These are phyloP conservation scores for Lunularia cruciata DNA, from an alignment of 225 moss, liverwort and hornwort species.

Conservation along the genomic window DNA sequence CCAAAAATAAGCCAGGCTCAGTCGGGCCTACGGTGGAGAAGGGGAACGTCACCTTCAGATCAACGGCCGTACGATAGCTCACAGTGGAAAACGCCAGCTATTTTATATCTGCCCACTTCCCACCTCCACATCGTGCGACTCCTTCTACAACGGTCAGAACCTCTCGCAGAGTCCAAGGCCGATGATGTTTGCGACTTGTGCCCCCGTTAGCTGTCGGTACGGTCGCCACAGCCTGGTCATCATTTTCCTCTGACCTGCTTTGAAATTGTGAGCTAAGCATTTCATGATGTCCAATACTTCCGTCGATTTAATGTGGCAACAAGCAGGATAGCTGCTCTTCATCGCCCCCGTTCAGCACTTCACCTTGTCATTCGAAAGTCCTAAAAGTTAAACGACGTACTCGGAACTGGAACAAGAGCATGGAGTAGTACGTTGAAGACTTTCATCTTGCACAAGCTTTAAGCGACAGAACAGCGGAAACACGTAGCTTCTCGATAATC, in stretches of 20 bases:
- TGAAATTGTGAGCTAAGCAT: conserved; percentile 57
- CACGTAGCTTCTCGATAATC: too few relatives aligned
- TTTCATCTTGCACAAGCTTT: too few relatives aligned
- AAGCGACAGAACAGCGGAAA: too few relatives aligned
- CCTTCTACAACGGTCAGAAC: conserved; percentile 97
- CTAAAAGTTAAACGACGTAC: not conserved
- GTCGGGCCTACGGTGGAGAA: too few relatives aligned
- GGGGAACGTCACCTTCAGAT: conserved; percentile 75
- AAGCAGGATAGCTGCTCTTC: conserved; percentile 78
- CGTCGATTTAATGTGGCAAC: conserved; percentile 61
- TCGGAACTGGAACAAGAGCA: too few relatives aligned
- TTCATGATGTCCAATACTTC: conserved; percentile 62
- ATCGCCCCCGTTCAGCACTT: conserved; percentile 60
- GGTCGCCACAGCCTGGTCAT: conserved; percentile 75
- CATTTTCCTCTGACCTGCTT: conserved; percentile 50
- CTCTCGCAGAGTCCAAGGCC: conserved; percentile 96
- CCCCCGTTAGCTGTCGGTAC: conserved; percentile 98
- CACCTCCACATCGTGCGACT: conserved; percentile 94
- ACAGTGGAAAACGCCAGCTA: conserved; percentile 87
- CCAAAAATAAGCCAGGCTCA: too few relatives aligned
- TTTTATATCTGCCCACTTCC: conserved; percentile 98
- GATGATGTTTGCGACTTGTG: conserved; percentile 87
- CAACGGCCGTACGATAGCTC: conserved; percentile 93
- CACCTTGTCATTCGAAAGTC: conserved; percentile 52
- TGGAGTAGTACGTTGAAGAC: too few relatives aligned